phyloP scores from a whole-genome alignment of 2,329 filamentous ascomycete species.

The Colletotrichum musicola region DNA sequence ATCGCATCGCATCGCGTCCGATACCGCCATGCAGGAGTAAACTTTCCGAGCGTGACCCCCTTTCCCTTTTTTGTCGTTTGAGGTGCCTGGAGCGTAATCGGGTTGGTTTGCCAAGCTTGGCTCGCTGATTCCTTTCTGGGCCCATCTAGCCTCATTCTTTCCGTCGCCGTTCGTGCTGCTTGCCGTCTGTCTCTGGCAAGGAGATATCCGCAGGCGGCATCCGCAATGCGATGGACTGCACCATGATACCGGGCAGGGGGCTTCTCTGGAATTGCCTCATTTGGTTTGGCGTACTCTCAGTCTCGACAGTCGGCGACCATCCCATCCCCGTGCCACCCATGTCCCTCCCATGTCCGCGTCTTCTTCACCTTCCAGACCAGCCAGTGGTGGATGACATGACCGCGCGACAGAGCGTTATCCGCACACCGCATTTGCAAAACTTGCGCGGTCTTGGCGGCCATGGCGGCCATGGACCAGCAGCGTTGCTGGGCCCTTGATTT shows the following conservation, averaged over 20 bases:
- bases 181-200: not conserved
- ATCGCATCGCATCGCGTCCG: not conserved
- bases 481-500: slow-evolving; percentile 1
- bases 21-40: slow-evolving; percentile 17
- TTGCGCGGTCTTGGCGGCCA: slow-evolving; percentile 29
- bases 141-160: too few relatives aligned
- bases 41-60: slow-evolving; percentile 11
- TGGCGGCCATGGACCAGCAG: slow-evolving; percentile 32
- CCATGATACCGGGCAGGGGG: slow-evolving; percentile 16
- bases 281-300: slow-evolving; percentile 15
- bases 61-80: not conserved
- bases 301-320: not conserved
- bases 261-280: slow-evolving; percentile 33
- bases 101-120: too few relatives aligned
- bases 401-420: slow-evolving; percentile 6
- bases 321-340: not conserved
- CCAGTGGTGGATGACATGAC: too few relatives aligned
- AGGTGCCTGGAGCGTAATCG: too few relatives aligned
- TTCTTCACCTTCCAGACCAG: not conserved
- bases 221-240: not conserved
- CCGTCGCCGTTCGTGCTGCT: not conserved
- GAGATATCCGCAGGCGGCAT: slow-evolving; percentile 14
- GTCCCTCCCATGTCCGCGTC: not conserved
- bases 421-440: slow-evolving; percentile 36
- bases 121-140: too few relatives aligned